Evolutionary conservation across 1,284 basidiomycete species (phyloP), one percentile per base, ranked within the genome.

Genomic region (Baeospora myosura): DNA sequence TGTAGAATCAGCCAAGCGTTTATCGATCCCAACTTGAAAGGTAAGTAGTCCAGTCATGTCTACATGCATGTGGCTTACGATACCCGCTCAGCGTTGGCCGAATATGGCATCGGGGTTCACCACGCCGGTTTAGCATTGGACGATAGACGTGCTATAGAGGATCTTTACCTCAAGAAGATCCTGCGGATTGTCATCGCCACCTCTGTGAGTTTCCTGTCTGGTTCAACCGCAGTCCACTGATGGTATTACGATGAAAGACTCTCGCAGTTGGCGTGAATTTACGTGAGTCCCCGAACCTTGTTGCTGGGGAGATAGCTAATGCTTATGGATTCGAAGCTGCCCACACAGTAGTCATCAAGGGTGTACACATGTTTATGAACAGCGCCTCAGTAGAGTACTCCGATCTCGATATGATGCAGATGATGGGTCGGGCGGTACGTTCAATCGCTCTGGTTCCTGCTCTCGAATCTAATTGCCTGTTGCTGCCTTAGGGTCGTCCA

Each of bases 221-320:
- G 30, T 8, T 33, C n/a, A 29, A 40, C 5, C 36, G 40, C 43
- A 12, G 20, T 40, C 29, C 17, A 18, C 29, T 45, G 32, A 34
- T 23, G 40, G 57, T 25, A 54, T 40, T 23, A 3, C 38, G 28
- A 18, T 22, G 25, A 22, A 43, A 89, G 79, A 94, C 90, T 7
- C 66, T 94, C 28, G 90, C 91, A 2, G 87, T 91, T 29, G 90
- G 91, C 0, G 85, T 94, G 24, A 94, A 94, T 54, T 65, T 94
- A 46, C 87, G 87, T 88, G 54, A 50, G 81, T 62, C 3, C 18
- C 36, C 5, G 7, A 18, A 33, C 31, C 6, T 31, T 29, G 25
- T 18, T 42, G 36, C 23, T 23, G 8, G 49, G 44, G 42, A 38
- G 3, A 41, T 43, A 36, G 32, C 43, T 37, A 18, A 43, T 38